Evolutionary conservation across 176 grass and related monocot genomes (phyloP).

Genomic region (Sorghum bicolor): Sorghum_bicolor_NCBIv3 NC_012870.2:67809501-67810000

Average conservation of each 20-base stretch:
- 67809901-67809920: background rate
- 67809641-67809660: background rate
- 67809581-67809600: background rate
- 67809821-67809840: background rate
- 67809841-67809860: background rate
- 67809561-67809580: background rate
- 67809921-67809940: background rate
- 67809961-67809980: slow-evolving; percentile 22
- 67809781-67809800: background rate
- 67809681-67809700: background rate
- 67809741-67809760: background rate
- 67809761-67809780: background rate
- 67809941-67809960: background rate
- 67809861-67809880: background rate
- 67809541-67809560: background rate
- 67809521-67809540: slow-evolving; percentile 9
- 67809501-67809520: background rate
- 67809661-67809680: background rate
- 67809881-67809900: background rate
- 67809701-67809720: background rate
- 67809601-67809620: background rate
- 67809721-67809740: background rate
- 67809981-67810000: background rate
- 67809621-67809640: slow-evolving; percentile 7
- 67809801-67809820: background rate